Evolutionary conservation across 768 basidiomycete species (phyloP).

Genomic region (Phlebiopsis flavidoalba): DNA sequence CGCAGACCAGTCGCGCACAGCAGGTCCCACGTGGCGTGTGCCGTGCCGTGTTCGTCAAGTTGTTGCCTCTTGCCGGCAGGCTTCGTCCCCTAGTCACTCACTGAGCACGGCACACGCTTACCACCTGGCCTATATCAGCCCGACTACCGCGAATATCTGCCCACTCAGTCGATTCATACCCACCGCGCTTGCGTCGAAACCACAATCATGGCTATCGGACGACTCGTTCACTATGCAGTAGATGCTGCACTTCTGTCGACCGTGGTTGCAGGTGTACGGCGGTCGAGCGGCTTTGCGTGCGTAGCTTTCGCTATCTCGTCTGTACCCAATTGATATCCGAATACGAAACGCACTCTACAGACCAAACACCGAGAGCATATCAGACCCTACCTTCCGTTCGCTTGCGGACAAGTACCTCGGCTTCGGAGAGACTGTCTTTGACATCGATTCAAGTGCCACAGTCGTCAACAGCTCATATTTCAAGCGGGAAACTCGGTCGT

Average conservation of each 20-base stretch:
- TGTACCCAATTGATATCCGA: no score
- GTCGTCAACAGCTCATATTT: conserved; percentile 88
- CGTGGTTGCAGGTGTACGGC: conserved; percentile 84
- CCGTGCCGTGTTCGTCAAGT: neutral
- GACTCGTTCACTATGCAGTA: conserved; percentile 74
- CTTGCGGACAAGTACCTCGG: conserved; percentile 79
- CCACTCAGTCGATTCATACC: neutral
- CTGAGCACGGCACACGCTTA: neutral
- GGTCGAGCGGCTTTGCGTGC: conserved; percentile 86
- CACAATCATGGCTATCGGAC: conserved; percentile 49
- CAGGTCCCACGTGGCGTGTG: conserved; percentile 4
- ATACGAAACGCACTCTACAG: conserved; percentile 31
- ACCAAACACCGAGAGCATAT: conserved; percentile 59
- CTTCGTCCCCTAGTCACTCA: conserved; percentile 7
- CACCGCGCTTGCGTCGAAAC: neutral
- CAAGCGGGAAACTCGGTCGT: conserved; percentile 40
- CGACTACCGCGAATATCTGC: neutral
- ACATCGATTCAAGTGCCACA: conserved; percentile 66
- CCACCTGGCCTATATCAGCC: neutral
- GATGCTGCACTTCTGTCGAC: conserved; percentile 87
- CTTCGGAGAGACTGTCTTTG: conserved; percentile 86
- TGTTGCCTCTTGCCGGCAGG: conserved; percentile 1
- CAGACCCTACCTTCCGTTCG: conserved; percentile 73
- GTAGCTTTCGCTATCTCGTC: conserved; percentile 29
- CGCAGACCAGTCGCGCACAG: neutral